Evolutionary conservation across 306 rosid genomes (phyloP), one percentile per base, ranked within the genome.

Genomic region (Citrullus colocynthis): DNA sequence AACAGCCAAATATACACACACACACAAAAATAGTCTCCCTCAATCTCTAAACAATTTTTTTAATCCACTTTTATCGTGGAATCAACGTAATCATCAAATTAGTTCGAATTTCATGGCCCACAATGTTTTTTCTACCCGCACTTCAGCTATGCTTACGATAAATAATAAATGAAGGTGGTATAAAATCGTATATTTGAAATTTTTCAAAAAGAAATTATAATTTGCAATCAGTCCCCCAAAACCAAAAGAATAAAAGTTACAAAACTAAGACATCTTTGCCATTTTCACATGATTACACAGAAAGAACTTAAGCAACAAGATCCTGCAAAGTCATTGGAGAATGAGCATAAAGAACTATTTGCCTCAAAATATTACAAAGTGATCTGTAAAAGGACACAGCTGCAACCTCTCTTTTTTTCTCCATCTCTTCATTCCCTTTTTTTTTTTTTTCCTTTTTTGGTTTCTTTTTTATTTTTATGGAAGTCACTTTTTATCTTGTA

Each of bases 321-420:
- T 42, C 34, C 18, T 67, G 74, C 2, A 42, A 67, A 67, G 32
- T 20, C 34, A 42, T 67, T n/a, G 54, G 74, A 67, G 74, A 66
- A 66, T 39, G 74, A 41, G 54, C 54, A 67, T 11, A 42, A 6
- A 41, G 52, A 41, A 67, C 34, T 41, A 11, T 42, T 67, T 41
- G 52, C 74, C 54, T 67, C 52, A 41, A 67, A 67, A 67, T 39
- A 65, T 65, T 65, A 39, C 73, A 65, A 65, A 65, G 51, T 65
- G 24, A 65, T 9, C 51, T 65, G 51, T 37, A 65, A 37, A 65
- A 37, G 72, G 49, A 9, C 51, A 37, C 73, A 61, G 30, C 9
- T 61, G 9, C 67, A 18, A 15, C 48, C 20, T 36, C 70, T 15
- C 49, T 65, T 39, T n/a, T 39, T 7, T 65, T 37, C 14, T 9